These are phyloP conservation scores for Debaryomycetaceae sp. DNA, from an alignment of 1,139 yeast species.

Conservation along the genomic window DNA sequence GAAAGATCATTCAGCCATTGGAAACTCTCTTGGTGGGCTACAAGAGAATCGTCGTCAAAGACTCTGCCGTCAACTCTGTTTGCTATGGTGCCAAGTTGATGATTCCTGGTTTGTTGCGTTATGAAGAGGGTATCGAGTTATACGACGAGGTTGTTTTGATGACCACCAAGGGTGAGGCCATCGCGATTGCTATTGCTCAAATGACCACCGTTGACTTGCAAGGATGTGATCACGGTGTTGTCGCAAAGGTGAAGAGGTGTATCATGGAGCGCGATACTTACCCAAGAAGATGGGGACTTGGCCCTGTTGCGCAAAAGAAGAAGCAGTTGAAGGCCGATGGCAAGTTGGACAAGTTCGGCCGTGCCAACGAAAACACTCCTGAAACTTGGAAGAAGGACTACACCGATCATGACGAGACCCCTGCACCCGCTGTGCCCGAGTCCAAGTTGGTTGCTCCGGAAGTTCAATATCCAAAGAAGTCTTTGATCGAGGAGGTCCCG, in stretches of 20 bases:
- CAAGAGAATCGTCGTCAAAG: conserved; percentile 96
- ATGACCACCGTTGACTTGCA: conserved; percentile 98
- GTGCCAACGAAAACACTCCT: conserved; percentile 91
- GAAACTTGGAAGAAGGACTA: conserved; percentile 86
- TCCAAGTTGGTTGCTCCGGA: conserved; percentile 46
- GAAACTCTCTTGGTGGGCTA: conserved; percentile 91
- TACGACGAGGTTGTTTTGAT: conserved; percentile 97
- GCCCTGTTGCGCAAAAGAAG: conserved; percentile 98
- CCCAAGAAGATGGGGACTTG: conserved; percentile 99
- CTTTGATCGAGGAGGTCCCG: conserved; percentile 36
- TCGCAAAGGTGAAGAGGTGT: conserved; percentile 97
- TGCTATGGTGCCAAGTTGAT: conserved; percentile 98
- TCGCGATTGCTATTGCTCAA: conserved; percentile 97
- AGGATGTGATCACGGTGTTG: conserved; percentile 96
- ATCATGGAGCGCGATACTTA: conserved; percentile 99
- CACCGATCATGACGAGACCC: conserved; percentile 72
- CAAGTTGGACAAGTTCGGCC: conserved; percentile 92
- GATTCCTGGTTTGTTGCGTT: conserved; percentile 97
- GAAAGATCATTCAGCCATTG: conserved; percentile 92
- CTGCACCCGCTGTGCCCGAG: conserved; percentile 49
- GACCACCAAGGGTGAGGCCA: conserved; percentile 99
- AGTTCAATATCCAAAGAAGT: conserved; percentile 50
- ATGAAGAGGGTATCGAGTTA: conserved; percentile 95
- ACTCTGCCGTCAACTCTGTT: conserved; percentile 96
- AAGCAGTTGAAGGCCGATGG: conserved; percentile 97